phyloP scores from a whole-genome alignment of 2,329 filamentous ascomycete species.

The Phialocephala subalpina region DNA sequence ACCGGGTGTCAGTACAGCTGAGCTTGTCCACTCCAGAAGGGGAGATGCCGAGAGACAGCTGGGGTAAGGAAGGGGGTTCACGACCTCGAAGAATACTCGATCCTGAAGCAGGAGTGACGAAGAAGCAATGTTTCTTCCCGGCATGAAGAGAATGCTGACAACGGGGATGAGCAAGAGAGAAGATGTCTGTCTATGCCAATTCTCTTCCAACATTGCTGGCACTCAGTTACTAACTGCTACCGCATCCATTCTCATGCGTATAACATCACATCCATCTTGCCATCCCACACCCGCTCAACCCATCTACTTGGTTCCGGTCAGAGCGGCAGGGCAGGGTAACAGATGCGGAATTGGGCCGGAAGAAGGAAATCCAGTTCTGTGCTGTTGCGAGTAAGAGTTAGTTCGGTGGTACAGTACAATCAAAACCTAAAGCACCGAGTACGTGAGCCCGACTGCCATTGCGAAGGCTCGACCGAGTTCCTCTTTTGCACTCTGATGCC shows the following conservation, averaged over 20 bases:
- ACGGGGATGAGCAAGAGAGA: background rate
- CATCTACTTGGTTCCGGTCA: background rate
- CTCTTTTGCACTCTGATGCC: background rate
- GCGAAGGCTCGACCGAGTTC: background rate
- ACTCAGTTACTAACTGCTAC: too few relatives aligned
- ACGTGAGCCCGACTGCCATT: background rate
- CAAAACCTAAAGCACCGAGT: background rate
- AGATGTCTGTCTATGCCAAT: background rate
- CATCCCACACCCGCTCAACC: background rate
- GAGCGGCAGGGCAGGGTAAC: background rate
- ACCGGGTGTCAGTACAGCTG: conserved; percentile 1
- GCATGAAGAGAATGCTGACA: background rate
- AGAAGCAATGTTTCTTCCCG: background rate
- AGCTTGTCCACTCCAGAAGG: background rate
- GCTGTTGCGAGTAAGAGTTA: background rate
- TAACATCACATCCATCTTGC: background rate
- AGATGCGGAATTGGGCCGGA: background rate
- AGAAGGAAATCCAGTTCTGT: conserved; percentile 4
- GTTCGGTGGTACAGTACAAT: background rate
- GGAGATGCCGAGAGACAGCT: background rate
- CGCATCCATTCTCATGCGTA: too few relatives aligned
- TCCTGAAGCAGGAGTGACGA: background rate
- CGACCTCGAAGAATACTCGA: background rate
- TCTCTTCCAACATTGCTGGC: too few relatives aligned
- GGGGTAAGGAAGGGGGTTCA: background rate